These are phyloP conservation scores for Xylariaceae sp. DNA, from an alignment of 2,329 filamentous ascomycete genomes.

Conservation along the genomic window DNA sequence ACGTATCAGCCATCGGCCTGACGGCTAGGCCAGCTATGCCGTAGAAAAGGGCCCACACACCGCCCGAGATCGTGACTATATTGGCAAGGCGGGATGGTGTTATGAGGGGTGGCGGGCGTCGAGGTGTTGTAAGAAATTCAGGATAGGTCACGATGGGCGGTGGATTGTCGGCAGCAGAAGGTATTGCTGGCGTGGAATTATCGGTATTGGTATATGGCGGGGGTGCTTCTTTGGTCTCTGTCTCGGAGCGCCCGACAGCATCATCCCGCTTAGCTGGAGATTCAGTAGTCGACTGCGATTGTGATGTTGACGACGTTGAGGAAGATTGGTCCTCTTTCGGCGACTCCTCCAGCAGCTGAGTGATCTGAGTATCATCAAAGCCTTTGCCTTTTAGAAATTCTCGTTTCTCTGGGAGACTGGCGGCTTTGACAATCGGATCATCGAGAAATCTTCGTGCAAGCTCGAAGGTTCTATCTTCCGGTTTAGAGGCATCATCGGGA, in stretches of 20 bases:
- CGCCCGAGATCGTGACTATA: slow-evolving; percentile 53
- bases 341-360: slow-evolving; percentile 50
- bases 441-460: slow-evolving; percentile 72
- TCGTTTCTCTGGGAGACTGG: slow-evolving; percentile 65
- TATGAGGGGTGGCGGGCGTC: slow-evolving; percentile 54
- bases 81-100: slow-evolving; percentile 54
- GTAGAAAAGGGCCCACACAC: slow-evolving; percentile 59
- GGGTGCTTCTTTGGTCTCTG: slow-evolving; percentile 1
- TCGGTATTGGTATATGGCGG: background rate
- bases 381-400: slow-evolving; percentile 76
- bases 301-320: background rate
- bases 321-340: slow-evolving; percentile 12
- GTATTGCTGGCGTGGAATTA: slow-evolving; percentile 14
- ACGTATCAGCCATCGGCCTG: slow-evolving; percentile 52
- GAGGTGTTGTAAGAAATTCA: slow-evolving; percentile 58
- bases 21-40: slow-evolving; percentile 65
- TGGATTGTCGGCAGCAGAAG: slow-evolving; percentile 39
- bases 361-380: slow-evolving; percentile 60
- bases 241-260: background rate
- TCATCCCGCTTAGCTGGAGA: slow-evolving; percentile 1
- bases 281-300: slow-evolving; percentile 1
- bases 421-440: slow-evolving; percentile 64
- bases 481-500: slow-evolving; percentile 13
- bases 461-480: slow-evolving; percentile 42
- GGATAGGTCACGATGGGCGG: slow-evolving; percentile 66